A percentile compares a stretch with the other conserved stretches of the same genome.
Evolutionary conservation across 345 rosid species (phyloP).

Genomic region (Syzygium oleosum): DNA sequence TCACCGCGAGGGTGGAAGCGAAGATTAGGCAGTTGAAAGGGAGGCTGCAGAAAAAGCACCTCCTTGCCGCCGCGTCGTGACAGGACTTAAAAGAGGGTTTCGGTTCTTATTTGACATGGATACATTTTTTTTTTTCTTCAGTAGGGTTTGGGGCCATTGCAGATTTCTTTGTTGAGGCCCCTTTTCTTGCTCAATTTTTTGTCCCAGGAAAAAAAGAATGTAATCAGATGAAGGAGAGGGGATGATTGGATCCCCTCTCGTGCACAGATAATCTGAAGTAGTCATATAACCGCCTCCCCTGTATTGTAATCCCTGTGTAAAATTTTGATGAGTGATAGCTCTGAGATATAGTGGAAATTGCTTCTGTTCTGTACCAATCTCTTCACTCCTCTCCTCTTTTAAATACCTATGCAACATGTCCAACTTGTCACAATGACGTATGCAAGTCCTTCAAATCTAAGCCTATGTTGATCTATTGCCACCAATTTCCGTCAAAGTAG

Average conservation of each 20-base stretch:
- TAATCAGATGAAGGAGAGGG: constrained; percentile 4
- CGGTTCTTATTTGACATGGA: neutral
- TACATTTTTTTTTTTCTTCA: neutral
- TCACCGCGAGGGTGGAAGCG: constrained; percentile 89
- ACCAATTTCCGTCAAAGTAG: neutral
- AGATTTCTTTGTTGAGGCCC: constrained; percentile 3
- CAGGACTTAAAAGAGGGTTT: neutral
- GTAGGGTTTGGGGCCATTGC: constrained; percentile 3
- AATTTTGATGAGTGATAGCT: constrained; percentile 4
- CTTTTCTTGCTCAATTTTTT: constrained; percentile 15
- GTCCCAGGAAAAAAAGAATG: neutral
- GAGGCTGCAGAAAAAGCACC: constrained; percentile 57
- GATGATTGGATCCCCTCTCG: constrained; percentile 7
- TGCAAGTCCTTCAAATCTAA: neutral
- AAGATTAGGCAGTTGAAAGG: constrained; percentile 74
- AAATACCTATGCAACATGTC: neutral
- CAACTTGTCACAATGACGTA: neutral
- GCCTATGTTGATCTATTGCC: neutral
- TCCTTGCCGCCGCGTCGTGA: constrained; percentile 16
- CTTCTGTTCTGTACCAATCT: neutral
- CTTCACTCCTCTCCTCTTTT: neutral
- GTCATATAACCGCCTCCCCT: neutral
- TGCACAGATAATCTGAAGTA: neutral
- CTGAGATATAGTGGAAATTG: neutral
- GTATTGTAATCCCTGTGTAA: neutral